Percentiles rank a stretch among this genome's conserved stretches.
Conservation (phyloP, 176 grass and related monocot species). For the Eleusine indica region DNA sequence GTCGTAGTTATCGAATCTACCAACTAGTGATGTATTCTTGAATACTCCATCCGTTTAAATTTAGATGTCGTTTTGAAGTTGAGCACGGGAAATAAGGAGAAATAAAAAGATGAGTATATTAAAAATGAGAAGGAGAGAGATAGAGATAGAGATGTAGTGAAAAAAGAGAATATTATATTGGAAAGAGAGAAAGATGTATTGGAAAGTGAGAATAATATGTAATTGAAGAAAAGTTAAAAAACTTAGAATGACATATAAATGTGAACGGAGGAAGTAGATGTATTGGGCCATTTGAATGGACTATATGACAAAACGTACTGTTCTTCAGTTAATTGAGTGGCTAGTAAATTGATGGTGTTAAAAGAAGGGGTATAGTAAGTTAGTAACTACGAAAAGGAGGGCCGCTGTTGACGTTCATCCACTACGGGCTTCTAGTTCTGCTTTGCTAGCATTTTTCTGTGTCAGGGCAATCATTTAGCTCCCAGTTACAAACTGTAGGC, state of each 20-base stretch:
- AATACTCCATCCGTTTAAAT: not conserved
- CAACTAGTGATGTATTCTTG: constrained; percentile 15
- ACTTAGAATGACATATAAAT: no score
- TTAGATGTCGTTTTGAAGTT: no score
- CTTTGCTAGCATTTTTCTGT: not conserved
- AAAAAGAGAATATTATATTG: no score
- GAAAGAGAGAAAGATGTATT: no score
- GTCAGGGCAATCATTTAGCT: not conserved
- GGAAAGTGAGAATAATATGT: no score
- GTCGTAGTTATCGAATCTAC: constrained; percentile 23
- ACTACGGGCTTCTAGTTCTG: not conserved
- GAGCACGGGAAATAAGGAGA: no score
- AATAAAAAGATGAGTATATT: no score
- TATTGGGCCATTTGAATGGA: not conserved
- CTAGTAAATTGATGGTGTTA: not conserved
- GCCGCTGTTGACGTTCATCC: not conserved
- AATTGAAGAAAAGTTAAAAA: no score
- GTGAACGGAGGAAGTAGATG: no score
- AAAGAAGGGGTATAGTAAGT: not conserved
- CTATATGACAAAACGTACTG: not conserved
- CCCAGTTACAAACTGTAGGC: not conserved
- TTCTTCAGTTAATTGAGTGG: not conserved
- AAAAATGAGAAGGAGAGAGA: no score
- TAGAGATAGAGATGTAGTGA: no score
- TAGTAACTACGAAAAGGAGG: not conserved